Evolutionary conservation across 805 yeast genomes (phyloP).

Genomic region (Starmerella asiatica): DNA sequence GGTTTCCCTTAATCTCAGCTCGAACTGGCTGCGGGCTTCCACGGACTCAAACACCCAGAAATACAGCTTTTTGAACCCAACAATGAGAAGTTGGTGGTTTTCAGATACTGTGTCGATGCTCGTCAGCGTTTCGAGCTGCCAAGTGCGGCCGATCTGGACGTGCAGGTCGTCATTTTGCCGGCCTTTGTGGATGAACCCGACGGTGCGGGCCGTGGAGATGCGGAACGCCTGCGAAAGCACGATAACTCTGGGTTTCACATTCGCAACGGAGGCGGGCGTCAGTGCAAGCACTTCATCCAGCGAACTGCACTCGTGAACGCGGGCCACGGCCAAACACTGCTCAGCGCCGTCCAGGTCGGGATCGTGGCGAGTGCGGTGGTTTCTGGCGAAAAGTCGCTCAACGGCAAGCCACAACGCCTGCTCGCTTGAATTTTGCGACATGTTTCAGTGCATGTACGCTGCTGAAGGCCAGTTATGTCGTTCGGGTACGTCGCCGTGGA

Average conservation of each 20-base stretch:
- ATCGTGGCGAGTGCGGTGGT: conserved; percentile 8
- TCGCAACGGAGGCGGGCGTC: neutral
- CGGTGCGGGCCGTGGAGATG: conserved; percentile 18
- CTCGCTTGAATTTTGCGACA: too few relatives aligned
- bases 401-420: too few relatives aligned
- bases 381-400: conserved; percentile 9
- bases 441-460: too few relatives aligned
- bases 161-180: conserved; percentile 60
- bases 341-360: conserved; percentile 10
- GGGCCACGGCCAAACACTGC: conserved; percentile 5
- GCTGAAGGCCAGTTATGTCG: too few relatives aligned
- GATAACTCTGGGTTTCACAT: conserved; percentile 17
- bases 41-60: conserved; percentile 63
- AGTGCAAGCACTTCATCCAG: conserved; percentile 13
- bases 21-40: conserved; percentile 46
- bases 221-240: conserved; percentile 8
- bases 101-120: conserved; percentile 39
- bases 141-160: conserved; percentile 82
- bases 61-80: conserved; percentile 60
- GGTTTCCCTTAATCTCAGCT: conserved; percentile 39
- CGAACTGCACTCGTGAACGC: conserved; percentile 11
- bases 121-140: conserved; percentile 66
- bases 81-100: conserved; percentile 29
- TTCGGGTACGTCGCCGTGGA: too few relatives aligned
- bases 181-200: conserved; percentile 62